Conservation (phyloP, 345 rosid species). For the Microthlaspi erraticum region DNA sequence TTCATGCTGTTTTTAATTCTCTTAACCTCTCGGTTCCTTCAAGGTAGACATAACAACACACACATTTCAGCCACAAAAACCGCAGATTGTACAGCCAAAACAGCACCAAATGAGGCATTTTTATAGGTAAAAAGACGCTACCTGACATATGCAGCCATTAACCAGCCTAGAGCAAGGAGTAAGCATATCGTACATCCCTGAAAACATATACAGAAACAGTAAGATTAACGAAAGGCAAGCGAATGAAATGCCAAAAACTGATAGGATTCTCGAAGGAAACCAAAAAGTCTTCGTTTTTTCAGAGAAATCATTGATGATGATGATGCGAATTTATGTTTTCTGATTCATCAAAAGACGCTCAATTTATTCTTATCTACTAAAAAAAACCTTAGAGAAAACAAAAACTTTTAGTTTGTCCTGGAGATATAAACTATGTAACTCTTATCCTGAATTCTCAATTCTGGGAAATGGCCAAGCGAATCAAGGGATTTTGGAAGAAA, state of each 20-base stretch:
- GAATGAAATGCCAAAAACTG: constrained; percentile 9
- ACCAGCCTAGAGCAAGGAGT: constrained; percentile 98
- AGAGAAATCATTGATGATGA: background rate
- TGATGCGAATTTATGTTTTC: background rate
- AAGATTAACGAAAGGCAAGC: background rate
- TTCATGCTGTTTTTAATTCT: constrained; percentile 64
- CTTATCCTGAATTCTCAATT: background rate
- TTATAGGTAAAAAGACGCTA: constrained; percentile 36
- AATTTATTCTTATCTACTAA: constrained; percentile 1
- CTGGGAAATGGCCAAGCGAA: background rate
- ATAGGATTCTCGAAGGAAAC: background rate
- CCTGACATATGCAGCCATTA: constrained; percentile 89
- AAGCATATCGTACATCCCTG: constrained; percentile 90
- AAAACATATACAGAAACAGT: constrained; percentile 28
- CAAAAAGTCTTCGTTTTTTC: constrained; percentile 10
- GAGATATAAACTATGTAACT: background rate
- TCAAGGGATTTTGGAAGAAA: background rate
- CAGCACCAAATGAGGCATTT: constrained; percentile 13
- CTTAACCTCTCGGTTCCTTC: constrained; percentile 84
- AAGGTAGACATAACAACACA: background rate
- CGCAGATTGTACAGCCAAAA: constrained; percentile 18
- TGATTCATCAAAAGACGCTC: background rate
- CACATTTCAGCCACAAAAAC: constrained; percentile 17
- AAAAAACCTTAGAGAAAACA: background rate
- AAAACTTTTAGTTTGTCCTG: background rate